Evolutionary conservation across 1,284 basidiomycete species (phyloP).

Genomic region (Sporisorium scitamineum): DNA sequence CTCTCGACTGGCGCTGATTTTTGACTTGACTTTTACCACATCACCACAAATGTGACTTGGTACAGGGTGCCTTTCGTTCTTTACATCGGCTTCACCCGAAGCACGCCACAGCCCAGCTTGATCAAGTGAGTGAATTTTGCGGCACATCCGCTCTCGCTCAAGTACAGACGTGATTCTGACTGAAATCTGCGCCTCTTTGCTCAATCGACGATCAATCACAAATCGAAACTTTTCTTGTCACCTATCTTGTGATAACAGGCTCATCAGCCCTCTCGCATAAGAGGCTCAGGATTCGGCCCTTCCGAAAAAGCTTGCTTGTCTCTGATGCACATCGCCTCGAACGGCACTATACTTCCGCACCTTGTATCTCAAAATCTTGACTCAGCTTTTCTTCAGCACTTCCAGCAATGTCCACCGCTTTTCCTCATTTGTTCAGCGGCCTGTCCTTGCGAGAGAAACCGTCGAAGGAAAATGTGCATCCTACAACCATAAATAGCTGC

Average conservation of each 20-base stretch:
- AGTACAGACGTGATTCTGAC: not conserved
- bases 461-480: not conserved
- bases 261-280: constrained; percentile 62
- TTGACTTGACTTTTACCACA: not conserved
- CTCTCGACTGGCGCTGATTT: not conserved
- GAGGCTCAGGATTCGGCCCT: constrained; percentile 10
- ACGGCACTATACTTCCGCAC: constrained; percentile 9
- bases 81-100: constrained; percentile 66
- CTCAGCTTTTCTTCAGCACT: too few species aligned
- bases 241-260: constrained; percentile 30
- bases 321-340: not conserved
- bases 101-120: constrained; percentile 64
- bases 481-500: constrained; percentile 3
- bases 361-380: constrained; percentile 15
- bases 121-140: constrained; percentile 58
- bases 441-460: not conserved
- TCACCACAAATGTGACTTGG: not conserved
- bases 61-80: constrained; percentile 67
- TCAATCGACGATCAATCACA: too few species aligned
- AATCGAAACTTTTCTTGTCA: not conserved
- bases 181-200: not conserved
- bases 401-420: constrained; percentile 24
- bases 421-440: not conserved
- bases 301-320: constrained; percentile 19
- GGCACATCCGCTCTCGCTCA: constrained; percentile 1